Conservation (phyloP, 495 filamentous ascomycete species). For the Penicillium samsonianum region DNA sequence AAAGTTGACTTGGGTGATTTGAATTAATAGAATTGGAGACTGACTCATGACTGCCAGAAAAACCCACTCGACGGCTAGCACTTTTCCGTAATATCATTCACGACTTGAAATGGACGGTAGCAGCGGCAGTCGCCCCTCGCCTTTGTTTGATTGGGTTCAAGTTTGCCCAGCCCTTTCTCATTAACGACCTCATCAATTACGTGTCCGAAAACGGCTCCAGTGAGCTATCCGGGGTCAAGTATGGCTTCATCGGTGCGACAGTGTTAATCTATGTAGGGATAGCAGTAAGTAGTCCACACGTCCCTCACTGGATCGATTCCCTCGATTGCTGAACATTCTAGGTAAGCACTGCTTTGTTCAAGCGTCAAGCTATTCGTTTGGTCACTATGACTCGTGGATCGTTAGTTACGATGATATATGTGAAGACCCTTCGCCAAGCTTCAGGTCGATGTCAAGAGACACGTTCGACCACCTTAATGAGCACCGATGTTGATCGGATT, state of each 20-base stretch:
- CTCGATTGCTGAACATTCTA: no score
- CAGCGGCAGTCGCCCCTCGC: constrained; percentile 2
- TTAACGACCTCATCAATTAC: constrained; percentile 1
- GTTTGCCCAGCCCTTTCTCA: constrained; percentile 11
- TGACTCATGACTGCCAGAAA: neutral
- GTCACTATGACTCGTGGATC: neutral
- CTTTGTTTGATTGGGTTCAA: constrained; percentile 5
- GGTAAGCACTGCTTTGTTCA: neutral
- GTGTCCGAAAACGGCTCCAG: neutral
- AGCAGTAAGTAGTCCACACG: no score
- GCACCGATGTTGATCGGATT: constrained; percentile 6
- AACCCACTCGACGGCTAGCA: neutral
- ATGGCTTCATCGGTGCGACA: constrained; percentile 7
- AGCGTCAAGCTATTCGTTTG: constrained; percentile 3
- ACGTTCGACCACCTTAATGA: constrained; percentile 2
- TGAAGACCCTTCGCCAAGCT: neutral
- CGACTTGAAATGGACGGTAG: neutral
- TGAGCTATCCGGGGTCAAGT: neutral
- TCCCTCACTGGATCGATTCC: no score
- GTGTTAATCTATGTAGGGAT: neutral
- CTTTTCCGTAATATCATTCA: neutral
- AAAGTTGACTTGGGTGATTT: no score
- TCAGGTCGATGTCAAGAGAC: constrained; percentile 2
- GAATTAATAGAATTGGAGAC: no score
- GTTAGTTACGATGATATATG: constrained; percentile 1